Evolutionary conservation across 2,329 filamentous ascomycete genomes (phyloP), one percentile per base, ranked within the genome.

Genomic region (Monilinia polystroma): DNA sequence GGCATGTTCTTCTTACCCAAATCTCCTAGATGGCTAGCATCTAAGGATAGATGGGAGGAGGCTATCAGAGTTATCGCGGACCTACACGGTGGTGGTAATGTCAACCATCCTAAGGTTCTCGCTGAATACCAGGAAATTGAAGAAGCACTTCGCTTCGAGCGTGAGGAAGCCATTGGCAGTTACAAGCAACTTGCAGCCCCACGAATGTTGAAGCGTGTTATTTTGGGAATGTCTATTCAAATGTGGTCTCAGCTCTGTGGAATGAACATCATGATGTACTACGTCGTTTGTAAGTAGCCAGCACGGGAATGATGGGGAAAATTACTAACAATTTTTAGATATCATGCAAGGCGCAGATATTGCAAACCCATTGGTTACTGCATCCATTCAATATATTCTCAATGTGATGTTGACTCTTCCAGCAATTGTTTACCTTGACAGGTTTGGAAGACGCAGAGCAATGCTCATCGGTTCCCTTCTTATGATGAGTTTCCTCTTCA

Each of bases 381-480:
- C 87, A 35, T 86, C 85, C 18, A 90, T 91, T 68, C 87, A 91
- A 74, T 91, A 91, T 75, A 83, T 93, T 71, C 90, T 94, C 79
- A 93, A 93, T 76, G 90, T 94, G 1, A 67, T 87, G 59, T 90
- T 92, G 84, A 93, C 91, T 0, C 77, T 93, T 2, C 89, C 90
- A 0, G 90, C 90, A 1, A 83, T 94, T 35, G 77, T 93, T 67
- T 93, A 83, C 79, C 84, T 93, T 73, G 91, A 94, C 72, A 81
- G 83, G 64, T 91, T 89, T 85, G 91, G 91, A 54, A 90, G 91
- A 68, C 90, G 90, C 38, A 80, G 80, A 0, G 84, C 88, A 3
- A 81, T 92, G 66, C 80, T 92, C 26, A 75, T 87, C 49, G 90
- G 65, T 23, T 85, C 88, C 7, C 78, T 84, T 32, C 78, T 90